A percentile compares a stretch with the other conserved stretches of the same genome.
Evolutionary conservation across 1,284 basidiomycete species (phyloP).

Genomic region (Puccinia horiana): DNA sequence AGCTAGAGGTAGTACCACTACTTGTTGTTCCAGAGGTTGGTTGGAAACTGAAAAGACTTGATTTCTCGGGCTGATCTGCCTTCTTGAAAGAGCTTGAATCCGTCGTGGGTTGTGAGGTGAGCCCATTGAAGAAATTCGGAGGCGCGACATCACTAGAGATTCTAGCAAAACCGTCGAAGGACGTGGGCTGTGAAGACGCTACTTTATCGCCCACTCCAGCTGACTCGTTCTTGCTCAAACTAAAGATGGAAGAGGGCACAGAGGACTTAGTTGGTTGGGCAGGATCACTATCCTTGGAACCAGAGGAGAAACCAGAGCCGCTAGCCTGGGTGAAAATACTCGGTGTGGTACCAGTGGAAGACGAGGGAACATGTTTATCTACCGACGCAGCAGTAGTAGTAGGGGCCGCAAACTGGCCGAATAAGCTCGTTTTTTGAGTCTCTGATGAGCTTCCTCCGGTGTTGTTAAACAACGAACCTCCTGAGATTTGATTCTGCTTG

Average conservation of each 20-base stretch:
- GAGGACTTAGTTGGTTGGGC: background rate
- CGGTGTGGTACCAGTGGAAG: background rate
- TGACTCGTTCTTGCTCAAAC: background rate
- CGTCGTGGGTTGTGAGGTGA: background rate
- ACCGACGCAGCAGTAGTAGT: background rate
- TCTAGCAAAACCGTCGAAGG: conserved; percentile 5
- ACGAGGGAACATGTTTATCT: background rate
- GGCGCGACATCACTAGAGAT: conserved; percentile 24
- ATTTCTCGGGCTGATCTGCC: background rate
- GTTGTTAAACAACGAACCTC: background rate
- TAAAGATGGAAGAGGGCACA: background rate
- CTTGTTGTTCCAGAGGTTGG: background rate
- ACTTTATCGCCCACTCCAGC: background rate
- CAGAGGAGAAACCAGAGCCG: background rate
- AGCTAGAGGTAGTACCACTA: background rate
- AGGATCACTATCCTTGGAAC: background rate
- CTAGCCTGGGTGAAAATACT: background rate
- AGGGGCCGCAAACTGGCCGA: background rate
- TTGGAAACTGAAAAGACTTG: conserved; percentile 2
- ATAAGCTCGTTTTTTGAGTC: conserved; percentile 2
- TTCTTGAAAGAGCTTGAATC: background rate
- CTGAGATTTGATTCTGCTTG: background rate
- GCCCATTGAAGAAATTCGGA: conserved; percentile 29
- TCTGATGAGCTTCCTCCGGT: background rate
- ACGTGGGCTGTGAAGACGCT: background rate